phyloP scores from a whole-genome alignment of 371 early-diverging fungal genomes.

The Zancudomyces culisetae region DNA sequence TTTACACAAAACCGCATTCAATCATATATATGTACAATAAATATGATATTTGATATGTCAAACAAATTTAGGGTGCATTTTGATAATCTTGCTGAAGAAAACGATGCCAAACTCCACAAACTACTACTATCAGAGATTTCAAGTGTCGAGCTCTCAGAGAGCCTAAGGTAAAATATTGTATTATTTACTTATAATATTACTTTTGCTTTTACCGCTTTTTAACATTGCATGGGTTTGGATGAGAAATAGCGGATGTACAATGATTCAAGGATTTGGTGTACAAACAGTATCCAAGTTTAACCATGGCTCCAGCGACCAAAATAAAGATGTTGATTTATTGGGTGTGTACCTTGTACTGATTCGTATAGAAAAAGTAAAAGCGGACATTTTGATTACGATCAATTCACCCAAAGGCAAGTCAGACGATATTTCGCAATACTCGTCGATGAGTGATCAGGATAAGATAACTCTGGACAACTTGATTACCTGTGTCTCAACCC shows the following conservation, averaged over 20 bases:
- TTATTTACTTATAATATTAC: neutral
- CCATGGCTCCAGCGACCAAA: neutral
- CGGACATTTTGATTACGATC: slow-evolving; percentile 52
- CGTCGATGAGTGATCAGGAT: no score
- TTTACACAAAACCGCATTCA: no score
- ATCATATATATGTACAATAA: no score
- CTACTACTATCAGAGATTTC: neutral
- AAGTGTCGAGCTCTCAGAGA: neutral
- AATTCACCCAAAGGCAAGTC: no score
- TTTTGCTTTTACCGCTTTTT: neutral
- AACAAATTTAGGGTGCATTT: slow-evolving; percentile 41
- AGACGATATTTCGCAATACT: no score
- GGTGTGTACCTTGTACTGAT: slow-evolving; percentile 45
- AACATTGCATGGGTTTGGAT: neutral
- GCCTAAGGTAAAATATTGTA: neutral
- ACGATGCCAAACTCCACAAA: slow-evolving; percentile 29
- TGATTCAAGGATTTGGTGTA: neutral
- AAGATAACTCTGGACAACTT: no score
- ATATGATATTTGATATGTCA: no score
- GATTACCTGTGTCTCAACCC: no score
- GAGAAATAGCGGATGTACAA: neutral
- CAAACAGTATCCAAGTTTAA: neutral
- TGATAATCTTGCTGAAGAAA: slow-evolving; percentile 49
- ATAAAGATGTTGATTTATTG: slow-evolving; percentile 26
- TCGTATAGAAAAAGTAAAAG: slow-evolving; percentile 34